A percentile compares a stretch with the other conserved stretches of the same genome.
These are phyloP conservation scores for Penicillium sp. DNA, from an alignment of 2,329 filamentous ascomycete genomes.

Conservation along the genomic window DNA sequence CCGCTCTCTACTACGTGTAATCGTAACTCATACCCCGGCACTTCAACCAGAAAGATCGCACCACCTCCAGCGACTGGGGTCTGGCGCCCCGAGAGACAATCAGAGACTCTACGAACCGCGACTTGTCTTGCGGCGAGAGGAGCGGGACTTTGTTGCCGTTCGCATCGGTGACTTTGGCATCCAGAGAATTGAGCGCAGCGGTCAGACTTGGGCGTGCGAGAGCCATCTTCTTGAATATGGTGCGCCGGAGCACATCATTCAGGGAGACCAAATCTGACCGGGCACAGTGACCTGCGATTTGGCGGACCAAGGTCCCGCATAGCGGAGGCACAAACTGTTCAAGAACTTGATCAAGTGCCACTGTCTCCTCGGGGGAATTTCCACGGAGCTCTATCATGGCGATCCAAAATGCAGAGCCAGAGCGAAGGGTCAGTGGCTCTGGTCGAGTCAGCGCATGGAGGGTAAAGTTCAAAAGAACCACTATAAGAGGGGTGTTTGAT, in stretches of 20 bases:
- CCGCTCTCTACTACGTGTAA: constrained; percentile 32
- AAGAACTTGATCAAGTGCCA: constrained; percentile 30
- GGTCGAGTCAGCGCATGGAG: constrained; percentile 41
- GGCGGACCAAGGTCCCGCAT: constrained; percentile 40
- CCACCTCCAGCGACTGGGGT: constrained; percentile 39
- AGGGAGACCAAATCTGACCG: constrained; percentile 46
- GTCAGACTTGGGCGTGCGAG: constrained; percentile 39
- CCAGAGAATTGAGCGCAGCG: constrained; percentile 35
- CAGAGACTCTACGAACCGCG: constrained; percentile 42
- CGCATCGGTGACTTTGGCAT: constrained; percentile 21
- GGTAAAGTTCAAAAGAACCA: constrained; percentile 41
- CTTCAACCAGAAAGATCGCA: constrained; percentile 45
- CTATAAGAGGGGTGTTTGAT: constrained; percentile 30
- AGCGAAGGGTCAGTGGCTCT: constrained; percentile 48
- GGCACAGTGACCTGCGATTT: constrained; percentile 45
- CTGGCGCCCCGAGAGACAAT: constrained; percentile 38
- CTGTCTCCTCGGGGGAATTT: constrained; percentile 20
- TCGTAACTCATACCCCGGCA: constrained; percentile 44
- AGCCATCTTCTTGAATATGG: constrained; percentile 43
- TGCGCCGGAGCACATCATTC: constrained; percentile 41
- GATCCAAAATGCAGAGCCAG: constrained; percentile 46
- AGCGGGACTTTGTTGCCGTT: constrained; percentile 19
- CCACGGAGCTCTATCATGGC: constrained; percentile 36
- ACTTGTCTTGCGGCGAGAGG: constrained; percentile 37
- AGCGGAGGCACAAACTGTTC: constrained; percentile 38